phyloP scores from a whole-genome alignment of 1,284 basidiomycete species.

The Uromyces viciae-fabae region DNA sequence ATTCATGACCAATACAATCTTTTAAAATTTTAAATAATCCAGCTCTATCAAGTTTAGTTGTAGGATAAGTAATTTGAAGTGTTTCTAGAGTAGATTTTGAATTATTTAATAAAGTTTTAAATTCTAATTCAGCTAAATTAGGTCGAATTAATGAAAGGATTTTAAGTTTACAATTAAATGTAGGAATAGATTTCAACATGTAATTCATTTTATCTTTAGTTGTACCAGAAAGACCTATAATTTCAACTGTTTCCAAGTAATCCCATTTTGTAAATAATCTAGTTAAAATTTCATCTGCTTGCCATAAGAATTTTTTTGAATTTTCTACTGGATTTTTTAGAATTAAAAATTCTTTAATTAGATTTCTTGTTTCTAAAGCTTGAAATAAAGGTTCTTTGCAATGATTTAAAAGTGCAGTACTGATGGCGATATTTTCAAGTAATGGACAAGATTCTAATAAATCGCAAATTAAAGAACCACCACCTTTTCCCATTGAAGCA shows the following conservation, averaged over 20 bases:
- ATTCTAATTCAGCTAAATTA: slow-evolving; percentile 5
- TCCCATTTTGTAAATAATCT: slow-evolving; percentile 31
- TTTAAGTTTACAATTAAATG: background rate
- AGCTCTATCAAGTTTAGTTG: background rate
- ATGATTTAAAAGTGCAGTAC: slow-evolving; percentile 11
- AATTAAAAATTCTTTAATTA: slow-evolving; percentile 18
- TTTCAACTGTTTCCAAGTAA: background rate
- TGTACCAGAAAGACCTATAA: slow-evolving; percentile 19
- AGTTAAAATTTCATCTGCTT: slow-evolving; percentile 4
- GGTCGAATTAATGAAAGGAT: background rate
- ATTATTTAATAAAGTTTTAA: background rate
- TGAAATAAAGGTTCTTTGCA: slow-evolving; percentile 25
- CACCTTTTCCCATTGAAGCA: slow-evolving; percentile 30
- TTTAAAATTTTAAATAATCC: slow-evolving; percentile 3
- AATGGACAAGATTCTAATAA: background rate
- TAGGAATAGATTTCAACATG: slow-evolving; percentile 9
- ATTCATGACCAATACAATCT: background rate
- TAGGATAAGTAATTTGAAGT: slow-evolving; percentile 13
- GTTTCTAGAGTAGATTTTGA: slow-evolving; percentile 3
- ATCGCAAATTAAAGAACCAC: slow-evolving; percentile 29
- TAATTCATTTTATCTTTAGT: slow-evolving; percentile 12
- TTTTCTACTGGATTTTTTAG: slow-evolving; percentile 9
- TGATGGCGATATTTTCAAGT: slow-evolving; percentile 18
- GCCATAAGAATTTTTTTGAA: slow-evolving; percentile 1
- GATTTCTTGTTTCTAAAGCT: slow-evolving; percentile 1